These are phyloP conservation scores for Phytophthora chlamydospora DNA, from an alignment of 352 stramenopile species.

Conservation along the genomic window DNA sequence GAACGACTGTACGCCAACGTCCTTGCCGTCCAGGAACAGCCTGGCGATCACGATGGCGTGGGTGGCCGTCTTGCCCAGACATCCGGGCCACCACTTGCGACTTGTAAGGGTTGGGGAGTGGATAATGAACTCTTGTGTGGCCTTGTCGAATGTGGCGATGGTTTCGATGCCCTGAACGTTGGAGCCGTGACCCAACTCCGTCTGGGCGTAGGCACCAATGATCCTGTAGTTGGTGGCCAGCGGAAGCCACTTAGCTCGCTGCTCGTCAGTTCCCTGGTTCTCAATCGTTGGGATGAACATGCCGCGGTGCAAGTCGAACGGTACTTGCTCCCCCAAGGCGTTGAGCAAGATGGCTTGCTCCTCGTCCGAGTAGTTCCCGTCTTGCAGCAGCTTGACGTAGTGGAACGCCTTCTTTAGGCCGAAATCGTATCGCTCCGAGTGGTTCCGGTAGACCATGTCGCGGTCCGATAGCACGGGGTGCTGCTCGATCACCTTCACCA, in stretches of 20 bases:
- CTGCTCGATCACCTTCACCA: constrained; percentile 16
- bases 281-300: constrained; percentile 34
- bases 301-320: constrained; percentile 17
- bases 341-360: constrained; percentile 19
- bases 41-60: constrained; percentile 25
- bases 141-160: constrained; percentile 56
- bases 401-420: constrained; percentile 26
- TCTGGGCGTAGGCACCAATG: constrained; percentile 26
- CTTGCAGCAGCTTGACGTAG: constrained; percentile 20
- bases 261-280: constrained; percentile 25
- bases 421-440: constrained; percentile 27
- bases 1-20: constrained; percentile 21
- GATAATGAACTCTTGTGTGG: constrained; percentile 92
- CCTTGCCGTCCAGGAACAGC: constrained; percentile 17
- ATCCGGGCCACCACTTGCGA: constrained; percentile 94
- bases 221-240: constrained; percentile 14
- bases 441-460: constrained; percentile 29
- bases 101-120: constrained; percentile 93
- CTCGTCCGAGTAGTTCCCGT: background rate
- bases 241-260: constrained; percentile 26
- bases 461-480: constrained; percentile 25
- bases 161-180: constrained; percentile 30
- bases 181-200: constrained; percentile 24
- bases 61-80: constrained; percentile 25
- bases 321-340: constrained; percentile 13